These are phyloP conservation scores for Microdochium paspali DNA, from an alignment of 2,329 filamentous ascomycete genomes.

Conservation along the genomic window DNA sequence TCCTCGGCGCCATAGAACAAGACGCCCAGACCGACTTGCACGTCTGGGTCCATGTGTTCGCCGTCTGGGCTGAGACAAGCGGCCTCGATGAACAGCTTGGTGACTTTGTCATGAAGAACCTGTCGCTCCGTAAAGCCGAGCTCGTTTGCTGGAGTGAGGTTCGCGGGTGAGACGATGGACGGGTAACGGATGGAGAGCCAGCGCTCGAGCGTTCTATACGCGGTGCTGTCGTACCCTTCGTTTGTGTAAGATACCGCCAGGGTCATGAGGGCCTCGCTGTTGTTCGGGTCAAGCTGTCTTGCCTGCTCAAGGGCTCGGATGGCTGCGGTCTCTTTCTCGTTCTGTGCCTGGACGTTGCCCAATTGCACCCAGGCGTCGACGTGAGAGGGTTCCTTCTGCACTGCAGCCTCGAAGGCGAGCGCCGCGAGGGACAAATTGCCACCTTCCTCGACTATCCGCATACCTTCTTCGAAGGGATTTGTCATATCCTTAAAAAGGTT, in stretches of 20 bases:
- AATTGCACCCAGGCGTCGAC: constrained; percentile 91
- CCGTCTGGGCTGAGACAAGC: constrained; percentile 87
- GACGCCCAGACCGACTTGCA: constrained; percentile 93
- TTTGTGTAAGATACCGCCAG: constrained; percentile 96
- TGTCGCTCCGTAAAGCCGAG: constrained; percentile 92
- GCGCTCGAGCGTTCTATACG: constrained; percentile 90
- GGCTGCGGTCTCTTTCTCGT: constrained; percentile 94
- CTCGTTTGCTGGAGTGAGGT: constrained; percentile 68
- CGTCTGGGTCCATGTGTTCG: constrained; percentile 95
- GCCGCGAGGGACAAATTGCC: constrained; percentile 91
- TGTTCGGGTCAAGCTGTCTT: constrained; percentile 76
- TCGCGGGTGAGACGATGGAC: constrained; percentile 60
- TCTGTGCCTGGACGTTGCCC: constrained; percentile 89
- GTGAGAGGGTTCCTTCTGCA: constrained; percentile 80
- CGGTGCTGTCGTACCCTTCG: constrained; percentile 94
- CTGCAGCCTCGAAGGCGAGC: constrained; percentile 89
- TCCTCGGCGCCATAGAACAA: constrained; percentile 97
- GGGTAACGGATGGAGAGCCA: constrained; percentile 97
- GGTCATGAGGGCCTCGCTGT: constrained; percentile 86
- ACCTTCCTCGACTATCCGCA: constrained; percentile 86
- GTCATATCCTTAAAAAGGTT: constrained; percentile 76
- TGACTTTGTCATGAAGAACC: constrained; percentile 82
- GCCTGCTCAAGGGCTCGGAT: constrained; percentile 91
- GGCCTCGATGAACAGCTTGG: constrained; percentile 80
- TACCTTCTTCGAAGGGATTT: constrained; percentile 87